phyloP scores from a whole-genome alignment of 306 rosid genomes.

The Cyclanthera cordifolia region DNA sequence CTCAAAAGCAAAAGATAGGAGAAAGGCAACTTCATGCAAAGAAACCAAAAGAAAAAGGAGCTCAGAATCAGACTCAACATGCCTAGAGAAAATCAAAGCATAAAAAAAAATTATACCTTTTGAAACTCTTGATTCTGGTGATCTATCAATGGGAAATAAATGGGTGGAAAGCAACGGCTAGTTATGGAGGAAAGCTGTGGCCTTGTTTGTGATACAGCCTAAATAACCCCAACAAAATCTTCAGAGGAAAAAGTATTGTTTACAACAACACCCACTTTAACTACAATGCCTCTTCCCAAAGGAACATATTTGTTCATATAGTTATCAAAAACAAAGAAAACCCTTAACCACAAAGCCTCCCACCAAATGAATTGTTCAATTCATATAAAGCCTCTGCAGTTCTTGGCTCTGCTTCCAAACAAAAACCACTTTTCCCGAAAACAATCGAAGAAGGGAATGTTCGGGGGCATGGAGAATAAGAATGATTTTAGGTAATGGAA shows the following conservation, averaged over 20 bases:
- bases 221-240: constrained; percentile 44
- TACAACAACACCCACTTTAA: constrained; percentile 5
- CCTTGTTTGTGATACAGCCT: constrained; percentile 47
- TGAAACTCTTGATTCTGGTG: constrained; percentile 38
- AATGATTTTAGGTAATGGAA: too few relatives aligned
- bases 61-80: constrained; percentile 2
- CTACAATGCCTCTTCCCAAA: neutral
- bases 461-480: too few relatives aligned
- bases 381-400: neutral
- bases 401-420: neutral
- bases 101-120: constrained; percentile 44
- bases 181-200: constrained; percentile 32
- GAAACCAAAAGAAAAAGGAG: neutral
- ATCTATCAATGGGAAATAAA: constrained; percentile 54
- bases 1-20: neutral
- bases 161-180: constrained; percentile 32
- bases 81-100: constrained; percentile 13
- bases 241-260: constrained; percentile 25
- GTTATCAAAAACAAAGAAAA: neutral
- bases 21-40: neutral
- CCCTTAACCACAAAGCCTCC: neutral
- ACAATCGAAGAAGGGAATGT: neutral
- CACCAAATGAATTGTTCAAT: neutral
- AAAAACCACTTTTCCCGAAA: neutral
- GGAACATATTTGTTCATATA: neutral